These are phyloP conservation scores for Paecilomyces dactylethromorphus DNA, from an alignment of 2,329 filamentous ascomycete genomes.

Conservation along the genomic window DNA sequence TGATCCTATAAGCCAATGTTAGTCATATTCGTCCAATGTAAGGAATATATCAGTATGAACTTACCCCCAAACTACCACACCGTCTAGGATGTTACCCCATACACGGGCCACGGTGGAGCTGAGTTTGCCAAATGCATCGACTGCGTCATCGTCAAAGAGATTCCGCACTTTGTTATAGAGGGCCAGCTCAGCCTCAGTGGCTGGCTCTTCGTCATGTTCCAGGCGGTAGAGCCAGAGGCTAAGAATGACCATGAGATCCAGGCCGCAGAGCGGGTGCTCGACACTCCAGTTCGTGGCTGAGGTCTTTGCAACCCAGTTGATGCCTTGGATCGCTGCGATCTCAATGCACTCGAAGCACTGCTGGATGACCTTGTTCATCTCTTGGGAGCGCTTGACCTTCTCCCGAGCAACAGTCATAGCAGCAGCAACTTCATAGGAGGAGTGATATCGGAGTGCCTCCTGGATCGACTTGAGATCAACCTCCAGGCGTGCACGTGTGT, in stretches of 20 bases:
- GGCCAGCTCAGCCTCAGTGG: constrained; percentile 35
- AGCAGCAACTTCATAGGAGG: constrained; percentile 91
- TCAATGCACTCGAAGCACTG: constrained; percentile 98
- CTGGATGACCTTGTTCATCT: constrained; percentile 98
- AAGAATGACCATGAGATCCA: constrained; percentile 96
- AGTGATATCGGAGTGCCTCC: constrained; percentile 93
- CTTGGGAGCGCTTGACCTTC: constrained; percentile 86
- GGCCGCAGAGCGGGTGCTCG: constrained; percentile 90
- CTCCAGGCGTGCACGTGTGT: constrained; percentile 83
- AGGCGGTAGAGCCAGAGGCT: constrained; percentile 98
- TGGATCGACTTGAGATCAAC: constrained; percentile 95
- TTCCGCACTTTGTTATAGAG: constrained; percentile 66
- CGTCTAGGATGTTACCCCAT: constrained; percentile 97
- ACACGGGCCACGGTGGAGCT: constrained; percentile 93
- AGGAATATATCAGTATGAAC: constrained; percentile 36
- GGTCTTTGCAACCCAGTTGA: constrained; percentile 96
- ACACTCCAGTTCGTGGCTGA: constrained; percentile 99
- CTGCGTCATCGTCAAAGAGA: constrained; percentile 79
- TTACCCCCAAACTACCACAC: constrained; percentile 99
- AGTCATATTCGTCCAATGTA: constrained; percentile 25
- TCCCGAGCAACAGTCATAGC: constrained; percentile 94
- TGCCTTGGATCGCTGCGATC: constrained; percentile 86
- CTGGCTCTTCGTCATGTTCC: constrained; percentile 93
- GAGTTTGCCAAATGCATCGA: constrained; percentile 76
- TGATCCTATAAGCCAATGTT: constrained; percentile 39